Evolutionary conservation across 2,329 filamentous ascomycete species (phyloP).

Genomic region (Aspergillus quadricinctus): DNA sequence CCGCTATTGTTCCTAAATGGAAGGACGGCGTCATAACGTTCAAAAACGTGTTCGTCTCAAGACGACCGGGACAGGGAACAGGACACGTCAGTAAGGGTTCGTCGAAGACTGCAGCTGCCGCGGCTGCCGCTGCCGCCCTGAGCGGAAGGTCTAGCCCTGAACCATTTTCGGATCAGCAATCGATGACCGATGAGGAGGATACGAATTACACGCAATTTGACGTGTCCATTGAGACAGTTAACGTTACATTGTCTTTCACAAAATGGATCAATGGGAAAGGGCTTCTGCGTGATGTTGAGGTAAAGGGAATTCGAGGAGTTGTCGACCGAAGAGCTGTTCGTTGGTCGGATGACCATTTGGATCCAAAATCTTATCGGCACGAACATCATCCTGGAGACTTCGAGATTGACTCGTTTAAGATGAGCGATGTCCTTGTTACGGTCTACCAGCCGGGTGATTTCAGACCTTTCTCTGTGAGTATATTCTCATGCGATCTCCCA

Average conservation of each 20-base stretch:
- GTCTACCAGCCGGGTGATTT: conserved; percentile 87
- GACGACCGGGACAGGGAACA: conserved; percentile 74
- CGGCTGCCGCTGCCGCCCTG: conserved; percentile 67
- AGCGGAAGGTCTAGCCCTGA: conserved; percentile 43
- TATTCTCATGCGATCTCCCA: conserved; percentile 91
- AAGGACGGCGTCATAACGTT: conserved; percentile 92
- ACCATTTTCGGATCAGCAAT: conserved; percentile 22
- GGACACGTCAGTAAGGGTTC: conserved; percentile 91
- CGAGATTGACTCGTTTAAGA: conserved; percentile 92
- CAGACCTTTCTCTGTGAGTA: conserved; percentile 91
- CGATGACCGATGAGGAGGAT: conserved; percentile 62
- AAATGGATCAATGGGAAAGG: conserved; percentile 99
- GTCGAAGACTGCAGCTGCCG: conserved; percentile 75
- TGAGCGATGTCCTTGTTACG: conserved; percentile 88
- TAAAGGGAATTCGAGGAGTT: conserved; percentile 88
- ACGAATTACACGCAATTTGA: conserved; percentile 98
- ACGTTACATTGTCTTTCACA: conserved; percentile 93
- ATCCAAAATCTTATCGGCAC: conserved; percentile 83
- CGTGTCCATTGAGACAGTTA: conserved; percentile 87
- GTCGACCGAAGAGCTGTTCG: conserved; percentile 81
- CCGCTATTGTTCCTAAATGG: conserved; percentile 95
- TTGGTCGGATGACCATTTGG: conserved; percentile 64
- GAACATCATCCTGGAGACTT: conserved; percentile 90
- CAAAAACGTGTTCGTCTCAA: conserved; percentile 91
- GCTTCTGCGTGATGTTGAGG: conserved; percentile 82